Base-by-base conservation (phyloP, 495 filamentous ascomycete genomes). In the Clohesyomyces aquaticus region DNA sequence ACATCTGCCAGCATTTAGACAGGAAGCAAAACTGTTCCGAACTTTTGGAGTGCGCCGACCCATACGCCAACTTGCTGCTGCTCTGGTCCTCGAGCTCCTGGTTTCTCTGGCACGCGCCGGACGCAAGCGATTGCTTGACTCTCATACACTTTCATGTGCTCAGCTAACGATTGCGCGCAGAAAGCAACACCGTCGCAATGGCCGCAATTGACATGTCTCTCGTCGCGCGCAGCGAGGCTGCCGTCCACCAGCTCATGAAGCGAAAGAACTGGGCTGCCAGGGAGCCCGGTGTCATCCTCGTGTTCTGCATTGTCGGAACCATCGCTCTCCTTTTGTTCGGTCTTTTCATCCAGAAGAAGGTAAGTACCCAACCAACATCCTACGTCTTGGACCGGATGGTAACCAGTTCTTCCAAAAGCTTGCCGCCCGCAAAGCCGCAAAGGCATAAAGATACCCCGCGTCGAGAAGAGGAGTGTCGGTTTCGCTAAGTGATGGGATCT, bases 271-370 rank as follows among this genome's bases (percentile, higher is more conserved):
- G 79, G 78, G 82, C 81, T 6, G 62, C 68, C 29, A 55, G 64
- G n/a, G 78, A 84, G 47, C 79, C 77, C 50, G 82, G 82, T 54
- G 77, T 81, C 18, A 70, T 84, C 8, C 71, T 84, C 26, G 82
- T 84, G 6, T 84, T 84, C 66, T 76, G 73, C 63, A 83, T 84
- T 55, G 73, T 83, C 19, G 81, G 81, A 42, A 61, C 80, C 42
- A 75, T 84, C 21, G 77, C 43, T 0, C 21, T 79, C 22, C 78
- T 81, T 2, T 62, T 84, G 12, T 56, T 74, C 2, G 56, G 74
- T 8, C 64, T 83, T 0, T 77, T 82, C 47, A 19, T 74, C 12
- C 82, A 83, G 53, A 78, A 81, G 41, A 75, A 70, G 58, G 49
- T 73, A 71, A 67, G 66, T 78, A 68, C 70, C 72, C 10, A 14